Evolutionary conservation across 2,329 filamentous ascomycete species (phyloP).

Genomic region (Phialophora chinensis): DNA sequence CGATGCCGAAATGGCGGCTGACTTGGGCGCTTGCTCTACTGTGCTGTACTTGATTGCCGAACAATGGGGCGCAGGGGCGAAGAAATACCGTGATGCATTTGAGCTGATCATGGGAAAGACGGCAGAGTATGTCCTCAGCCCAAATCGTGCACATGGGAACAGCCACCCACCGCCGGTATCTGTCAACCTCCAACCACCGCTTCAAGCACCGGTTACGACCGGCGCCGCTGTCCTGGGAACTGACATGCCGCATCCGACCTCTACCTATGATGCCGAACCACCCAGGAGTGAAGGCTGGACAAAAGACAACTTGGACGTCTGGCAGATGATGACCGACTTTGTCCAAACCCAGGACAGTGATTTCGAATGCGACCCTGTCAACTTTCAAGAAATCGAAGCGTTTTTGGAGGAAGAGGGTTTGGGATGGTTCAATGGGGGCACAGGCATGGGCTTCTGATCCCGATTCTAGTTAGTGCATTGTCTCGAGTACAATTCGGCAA

Average conservation of each 20-base stretch:
- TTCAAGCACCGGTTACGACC: background rate
- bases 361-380: slow-evolving; percentile 13
- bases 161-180: background rate
- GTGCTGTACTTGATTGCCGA: slow-evolving; percentile 27
- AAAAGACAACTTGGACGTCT: slow-evolving; percentile 19
- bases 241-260: slow-evolving; percentile 4
- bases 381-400: slow-evolving; percentile 18
- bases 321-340: slow-evolving; percentile 22
- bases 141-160: background rate
- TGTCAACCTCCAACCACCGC: background rate
- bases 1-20: slow-evolving; percentile 21
- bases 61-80: slow-evolving; percentile 22
- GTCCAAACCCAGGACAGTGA: slow-evolving; percentile 14
- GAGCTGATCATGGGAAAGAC: slow-evolving; percentile 22
- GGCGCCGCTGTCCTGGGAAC: background rate
- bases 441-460: slow-evolving; percentile 11
- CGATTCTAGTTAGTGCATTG: background rate
- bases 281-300: slow-evolving; percentile 1
- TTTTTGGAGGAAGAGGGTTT: slow-evolving; percentile 16
- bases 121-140: slow-evolving; percentile 17
- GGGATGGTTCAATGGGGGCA: slow-evolving; percentile 20
- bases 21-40: slow-evolving; percentile 26
- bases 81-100: slow-evolving; percentile 27
- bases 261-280: background rate
- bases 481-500: background rate